Conservation (phyloP, 164 flowering plant genomes). For the Tinospora cordifolia region DNA sequence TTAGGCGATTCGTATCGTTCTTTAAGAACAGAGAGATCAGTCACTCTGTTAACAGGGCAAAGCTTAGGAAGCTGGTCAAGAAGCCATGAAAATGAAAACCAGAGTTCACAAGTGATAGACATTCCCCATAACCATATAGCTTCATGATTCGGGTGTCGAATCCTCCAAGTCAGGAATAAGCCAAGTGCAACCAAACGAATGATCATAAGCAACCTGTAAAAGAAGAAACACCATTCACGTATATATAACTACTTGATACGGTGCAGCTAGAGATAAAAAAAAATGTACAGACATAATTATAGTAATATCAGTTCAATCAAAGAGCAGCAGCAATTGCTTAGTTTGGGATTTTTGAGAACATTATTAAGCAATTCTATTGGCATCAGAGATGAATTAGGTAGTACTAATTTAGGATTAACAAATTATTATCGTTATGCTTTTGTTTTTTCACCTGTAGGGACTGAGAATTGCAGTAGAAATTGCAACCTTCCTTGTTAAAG, state of each 20-base stretch:
- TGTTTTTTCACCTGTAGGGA: constrained; percentile 52
- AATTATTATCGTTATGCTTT: neutral
- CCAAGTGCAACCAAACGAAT: constrained; percentile 64
- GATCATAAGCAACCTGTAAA: constrained; percentile 54
- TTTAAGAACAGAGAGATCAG: constrained; percentile 64
- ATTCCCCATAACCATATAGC: constrained; percentile 92
- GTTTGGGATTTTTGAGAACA: neutral
- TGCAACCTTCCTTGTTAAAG: constrained; percentile 65
- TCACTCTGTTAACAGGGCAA: constrained; percentile 69
- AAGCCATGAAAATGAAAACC: constrained; percentile 92
- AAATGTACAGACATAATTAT: no score
- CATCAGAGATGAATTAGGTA: neutral
- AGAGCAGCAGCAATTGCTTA: neutral
- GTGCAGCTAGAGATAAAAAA: neutral
- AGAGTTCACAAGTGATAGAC: constrained; percentile 69
- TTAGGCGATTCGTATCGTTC: constrained; percentile 68
- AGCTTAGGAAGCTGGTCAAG: constrained; percentile 93
- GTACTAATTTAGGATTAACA: neutral
- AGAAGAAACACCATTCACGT: neutral
- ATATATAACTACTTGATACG: neutral
- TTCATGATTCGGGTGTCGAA: constrained; percentile 68
- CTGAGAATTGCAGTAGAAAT: constrained; percentile 80
- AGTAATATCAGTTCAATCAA: neutral
- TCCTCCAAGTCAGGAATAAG: constrained; percentile 69
- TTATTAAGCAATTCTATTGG: neutral